phyloP scores from a whole-genome alignment of 1,139 yeast species.

The Zygosaccharomyces pseudobailii region DNA sequence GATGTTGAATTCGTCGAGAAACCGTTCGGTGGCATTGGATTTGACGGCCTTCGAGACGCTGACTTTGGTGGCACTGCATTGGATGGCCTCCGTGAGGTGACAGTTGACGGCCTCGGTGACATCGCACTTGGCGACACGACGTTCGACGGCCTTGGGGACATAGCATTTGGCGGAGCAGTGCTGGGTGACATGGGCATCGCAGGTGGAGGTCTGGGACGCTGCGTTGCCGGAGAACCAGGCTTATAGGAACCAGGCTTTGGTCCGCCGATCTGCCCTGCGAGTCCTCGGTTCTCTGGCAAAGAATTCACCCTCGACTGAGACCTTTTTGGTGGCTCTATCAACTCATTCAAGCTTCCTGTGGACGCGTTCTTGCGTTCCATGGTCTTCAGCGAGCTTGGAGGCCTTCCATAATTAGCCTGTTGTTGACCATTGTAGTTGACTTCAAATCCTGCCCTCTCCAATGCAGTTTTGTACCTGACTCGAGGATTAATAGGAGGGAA shows the following conservation, averaged over 20 bases:
- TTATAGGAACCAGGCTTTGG: not conserved
- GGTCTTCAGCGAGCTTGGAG: not conserved
- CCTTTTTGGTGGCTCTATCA: not conserved
- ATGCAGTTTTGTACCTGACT: conserved; percentile 53
- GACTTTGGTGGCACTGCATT: not conserved
- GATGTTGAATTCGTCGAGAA: no score
- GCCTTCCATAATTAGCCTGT: not conserved
- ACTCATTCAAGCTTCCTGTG: conserved; percentile 6
- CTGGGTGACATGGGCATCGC: not conserved
- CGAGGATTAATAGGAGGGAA: conserved; percentile 59
- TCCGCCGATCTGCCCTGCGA: no score
- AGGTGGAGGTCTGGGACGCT: not conserved
- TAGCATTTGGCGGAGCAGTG: not conserved
- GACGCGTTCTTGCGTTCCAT: conserved; percentile 11
- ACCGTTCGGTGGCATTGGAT: no score
- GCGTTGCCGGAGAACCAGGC: not conserved
- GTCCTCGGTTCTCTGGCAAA: conserved; percentile 1
- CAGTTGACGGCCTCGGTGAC: not conserved
- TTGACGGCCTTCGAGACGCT: no score
- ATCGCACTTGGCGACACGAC: not conserved
- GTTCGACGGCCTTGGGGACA: not conserved
- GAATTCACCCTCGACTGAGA: conserved; percentile 8
- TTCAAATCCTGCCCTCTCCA: conserved; percentile 65
- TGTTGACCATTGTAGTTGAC: conserved; percentile 28
- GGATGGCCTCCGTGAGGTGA: not conserved